Conservation (phyloP, 23 red algal genomes). For the Pyropia haitanensis region DNA sequence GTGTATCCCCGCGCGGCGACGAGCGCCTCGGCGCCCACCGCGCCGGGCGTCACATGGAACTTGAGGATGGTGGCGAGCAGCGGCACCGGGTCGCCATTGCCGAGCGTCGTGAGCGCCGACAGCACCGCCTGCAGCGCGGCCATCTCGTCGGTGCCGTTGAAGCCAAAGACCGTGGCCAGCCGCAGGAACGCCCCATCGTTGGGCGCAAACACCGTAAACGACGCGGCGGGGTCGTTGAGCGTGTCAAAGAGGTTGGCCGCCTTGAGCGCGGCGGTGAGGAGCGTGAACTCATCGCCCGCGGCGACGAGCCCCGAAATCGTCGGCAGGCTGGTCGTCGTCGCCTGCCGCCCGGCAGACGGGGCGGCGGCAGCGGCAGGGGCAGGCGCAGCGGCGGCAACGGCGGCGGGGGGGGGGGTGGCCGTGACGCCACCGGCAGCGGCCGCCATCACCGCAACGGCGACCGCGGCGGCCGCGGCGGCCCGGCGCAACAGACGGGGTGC, state of each 20-base stretch:
- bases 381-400: too few relatives aligned
- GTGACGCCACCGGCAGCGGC: too few relatives aligned
- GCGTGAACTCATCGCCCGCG: too few relatives aligned
- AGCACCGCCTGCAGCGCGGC: not conserved
- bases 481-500: too few relatives aligned
- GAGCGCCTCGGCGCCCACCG: constrained; percentile 3
- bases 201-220: constrained; percentile 39
- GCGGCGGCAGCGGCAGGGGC: too few relatives aligned
- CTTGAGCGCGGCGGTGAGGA: too few relatives aligned
- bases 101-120: not conserved
- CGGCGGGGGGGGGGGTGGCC: too few relatives aligned
- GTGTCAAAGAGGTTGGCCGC: constrained; percentile 1
- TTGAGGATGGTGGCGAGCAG: not conserved
- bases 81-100: not conserved
- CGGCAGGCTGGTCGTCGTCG: too few relatives aligned
- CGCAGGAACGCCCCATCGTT: constrained; percentile 23
- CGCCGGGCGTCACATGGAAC: constrained; percentile 19
- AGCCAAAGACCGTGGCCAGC: constrained; percentile 1
- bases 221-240: not conserved
- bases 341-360: too few relatives aligned
- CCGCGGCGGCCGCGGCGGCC: too few relatives aligned
- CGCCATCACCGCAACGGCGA: too few relatives aligned
- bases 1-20: not conserved
- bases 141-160: not conserved
- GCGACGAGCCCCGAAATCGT: too few relatives aligned